These are phyloP conservation scores for Veloboletus limbatus DNA, from an alignment of 1,284 basidiomycete species.

Conservation along the genomic window DNA sequence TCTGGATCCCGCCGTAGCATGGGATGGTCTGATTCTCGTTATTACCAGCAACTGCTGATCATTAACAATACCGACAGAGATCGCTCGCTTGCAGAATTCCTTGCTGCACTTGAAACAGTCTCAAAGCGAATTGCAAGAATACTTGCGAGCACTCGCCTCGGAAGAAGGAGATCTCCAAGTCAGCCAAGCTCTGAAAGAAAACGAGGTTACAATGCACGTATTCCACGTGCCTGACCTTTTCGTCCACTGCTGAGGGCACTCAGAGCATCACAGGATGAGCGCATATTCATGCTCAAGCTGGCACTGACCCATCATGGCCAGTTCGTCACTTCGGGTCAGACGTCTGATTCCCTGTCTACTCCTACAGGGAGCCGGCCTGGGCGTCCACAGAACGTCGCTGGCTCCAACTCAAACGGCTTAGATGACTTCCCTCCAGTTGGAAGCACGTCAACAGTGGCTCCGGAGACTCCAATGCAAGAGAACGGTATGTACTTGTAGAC, in stretches of 20 bases:
- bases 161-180: slow-evolving; percentile 42
- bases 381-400: slow-evolving; percentile 4
- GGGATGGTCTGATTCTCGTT: slow-evolving; percentile 52
- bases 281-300: slow-evolving; percentile 61
- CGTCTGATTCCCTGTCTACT: slow-evolving; percentile 2
- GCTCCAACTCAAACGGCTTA: slow-evolving; percentile 14
- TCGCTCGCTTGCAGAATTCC: slow-evolving; percentile 72
- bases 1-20: slow-evolving; percentile 65
- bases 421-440: slow-evolving; percentile 5
- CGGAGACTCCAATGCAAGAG: slow-evolving; percentile 4
- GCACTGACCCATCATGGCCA: slow-evolving; percentile 65
- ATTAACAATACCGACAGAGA: slow-evolving; percentile 48
- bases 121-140: slow-evolving; percentile 55
- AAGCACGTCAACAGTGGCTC: not conserved
- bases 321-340: slow-evolving; percentile 25
- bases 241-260: slow-evolving; percentile 16
- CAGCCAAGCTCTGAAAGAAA: slow-evolving; percentile 49
- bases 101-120: slow-evolving; percentile 61
- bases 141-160: slow-evolving; percentile 36
- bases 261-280: slow-evolving; percentile 71
- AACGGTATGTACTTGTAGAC: slow-evolving; percentile 31
- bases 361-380: not conserved
- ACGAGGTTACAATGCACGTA: slow-evolving; percentile 47
- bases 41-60: not conserved
- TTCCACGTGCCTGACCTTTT: not conserved